Evolutionary conservation across 768 basidiomycete genomes (phyloP).

Genomic region (Mycena olivaceomarginata): DNA sequence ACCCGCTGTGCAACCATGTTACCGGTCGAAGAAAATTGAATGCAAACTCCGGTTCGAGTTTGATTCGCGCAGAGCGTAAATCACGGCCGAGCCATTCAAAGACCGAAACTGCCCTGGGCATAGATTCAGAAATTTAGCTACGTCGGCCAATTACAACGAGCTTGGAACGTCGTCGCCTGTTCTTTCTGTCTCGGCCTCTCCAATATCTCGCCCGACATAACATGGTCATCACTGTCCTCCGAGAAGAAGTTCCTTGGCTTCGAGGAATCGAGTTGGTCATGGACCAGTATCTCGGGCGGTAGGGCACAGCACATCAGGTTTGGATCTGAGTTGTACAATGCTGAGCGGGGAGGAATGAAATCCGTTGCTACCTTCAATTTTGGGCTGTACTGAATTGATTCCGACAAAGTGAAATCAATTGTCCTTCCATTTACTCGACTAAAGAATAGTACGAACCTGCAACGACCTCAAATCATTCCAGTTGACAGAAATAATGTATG

Average conservation of each 20-base stretch:
- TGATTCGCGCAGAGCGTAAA: background rate
- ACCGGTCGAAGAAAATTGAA: background rate
- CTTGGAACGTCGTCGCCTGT: constrained; percentile 18
- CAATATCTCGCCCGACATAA: constrained; percentile 22
- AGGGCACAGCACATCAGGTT: constrained; percentile 11
- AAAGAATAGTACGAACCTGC: constrained; percentile 27
- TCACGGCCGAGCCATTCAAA: constrained; percentile 6
- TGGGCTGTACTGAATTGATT: constrained; percentile 17
- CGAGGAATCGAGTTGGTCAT: constrained; percentile 23
- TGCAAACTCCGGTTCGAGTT: background rate
- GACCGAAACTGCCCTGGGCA: constrained; percentile 16
- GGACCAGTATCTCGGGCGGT: constrained; percentile 16
- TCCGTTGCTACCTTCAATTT: constrained; percentile 17
- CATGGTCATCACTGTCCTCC: constrained; percentile 22
- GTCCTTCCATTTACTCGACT: constrained; percentile 21
- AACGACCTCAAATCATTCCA: constrained; percentile 2
- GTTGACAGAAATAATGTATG: constrained; percentile 36
- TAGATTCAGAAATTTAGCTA: constrained; percentile 22
- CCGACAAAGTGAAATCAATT: constrained; percentile 19
- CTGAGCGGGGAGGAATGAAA: constrained; percentile 7
- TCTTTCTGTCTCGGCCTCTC: constrained; percentile 18
- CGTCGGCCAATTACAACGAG: constrained; percentile 15
- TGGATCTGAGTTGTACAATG: constrained; percentile 21
- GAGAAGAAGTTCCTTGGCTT: constrained; percentile 24
- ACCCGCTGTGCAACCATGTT: background rate